Conservation (phyloP, 495 filamentous ascomycete species). For the Xylona heveae region DNA sequence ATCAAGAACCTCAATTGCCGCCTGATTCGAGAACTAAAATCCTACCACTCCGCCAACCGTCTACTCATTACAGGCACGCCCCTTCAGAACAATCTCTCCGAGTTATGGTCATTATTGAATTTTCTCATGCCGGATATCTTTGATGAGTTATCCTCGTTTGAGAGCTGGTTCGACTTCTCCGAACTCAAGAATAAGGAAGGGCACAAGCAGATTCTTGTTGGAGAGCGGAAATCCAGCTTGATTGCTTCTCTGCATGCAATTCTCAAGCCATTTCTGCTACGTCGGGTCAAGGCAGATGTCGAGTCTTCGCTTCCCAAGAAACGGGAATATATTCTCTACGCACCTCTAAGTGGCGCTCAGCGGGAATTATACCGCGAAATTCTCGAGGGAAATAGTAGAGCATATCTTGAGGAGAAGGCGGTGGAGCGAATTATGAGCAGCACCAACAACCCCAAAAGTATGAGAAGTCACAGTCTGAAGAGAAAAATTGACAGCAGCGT, state of each 20-base stretch:
- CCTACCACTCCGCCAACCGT: conserved; percentile 72
- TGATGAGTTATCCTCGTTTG: conserved; percentile 69
- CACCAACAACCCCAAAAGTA: conserved; percentile 15
- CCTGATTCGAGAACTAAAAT: conserved; percentile 68
- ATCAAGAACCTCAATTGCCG: conserved; percentile 94
- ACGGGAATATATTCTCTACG: conserved; percentile 85
- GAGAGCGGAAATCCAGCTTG: conserved; percentile 61
- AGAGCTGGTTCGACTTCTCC: conserved; percentile 91
- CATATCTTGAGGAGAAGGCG: conserved; percentile 70
- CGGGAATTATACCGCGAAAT: conserved; percentile 81
- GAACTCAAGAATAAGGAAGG: conserved; percentile 56
- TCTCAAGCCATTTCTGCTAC: conserved; percentile 73
- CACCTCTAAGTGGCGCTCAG: conserved; percentile 70
- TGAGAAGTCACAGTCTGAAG: conserved; percentile 26
- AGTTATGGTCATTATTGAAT: conserved; percentile 87
- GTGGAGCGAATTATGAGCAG: conserved; percentile 30
- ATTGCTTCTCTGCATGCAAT: conserved; percentile 82
- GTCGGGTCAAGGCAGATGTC: conserved; percentile 83
- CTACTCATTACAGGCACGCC: conserved; percentile 90
- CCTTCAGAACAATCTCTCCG: conserved; percentile 84
- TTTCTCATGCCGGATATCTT: conserved; percentile 89
- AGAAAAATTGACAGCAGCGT: conserved; percentile 24
- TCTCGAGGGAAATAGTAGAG: conserved; percentile 52
- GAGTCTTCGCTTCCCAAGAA: conserved; percentile 81
- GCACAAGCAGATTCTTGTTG: conserved; percentile 47